These are phyloP conservation scores for Anacardium occidentale DNA, from an alignment of 345 rosid genomes.

Conservation along the genomic window DNA sequence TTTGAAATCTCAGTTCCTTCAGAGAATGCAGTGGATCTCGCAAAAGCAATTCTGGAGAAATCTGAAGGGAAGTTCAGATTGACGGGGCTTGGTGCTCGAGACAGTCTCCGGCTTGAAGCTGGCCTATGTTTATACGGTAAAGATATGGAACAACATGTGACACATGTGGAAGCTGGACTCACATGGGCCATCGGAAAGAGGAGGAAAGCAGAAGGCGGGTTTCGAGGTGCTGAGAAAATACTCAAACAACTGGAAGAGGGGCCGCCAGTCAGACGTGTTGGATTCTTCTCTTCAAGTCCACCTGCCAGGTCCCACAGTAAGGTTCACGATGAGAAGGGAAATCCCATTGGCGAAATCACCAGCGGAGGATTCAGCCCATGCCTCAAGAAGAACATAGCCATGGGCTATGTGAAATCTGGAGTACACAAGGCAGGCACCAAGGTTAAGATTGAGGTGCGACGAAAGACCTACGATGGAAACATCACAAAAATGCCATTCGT, in stretches of 20 bases:
- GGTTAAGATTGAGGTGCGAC: slow-evolving; percentile 74
- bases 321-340: slow-evolving; percentile 76
- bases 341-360: slow-evolving; percentile 81
- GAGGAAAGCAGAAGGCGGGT: slow-evolving; percentile 92
- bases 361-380: slow-evolving; percentile 98
- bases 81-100: slow-evolving; percentile 93
- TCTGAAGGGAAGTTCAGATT: slow-evolving; percentile 88
- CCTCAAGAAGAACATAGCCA: slow-evolving; percentile 94
- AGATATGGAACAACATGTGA: slow-evolving; percentile 89
- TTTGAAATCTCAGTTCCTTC: slow-evolving; percentile 96
- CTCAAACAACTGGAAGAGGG: slow-evolving; percentile 89
- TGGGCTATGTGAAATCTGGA: slow-evolving; percentile 97
- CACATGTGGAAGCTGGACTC: slow-evolving; percentile 93
- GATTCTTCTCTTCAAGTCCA: slow-evolving; percentile 78
- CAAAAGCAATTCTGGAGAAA: slow-evolving; percentile 89
- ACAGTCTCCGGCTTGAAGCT: slow-evolving; percentile 96
- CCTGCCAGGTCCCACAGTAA: slow-evolving; percentile 95
- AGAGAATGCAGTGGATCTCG: slow-evolving; percentile 75
- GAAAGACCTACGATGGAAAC: slow-evolving; percentile 77
- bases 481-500: slow-evolving; percentile 88
- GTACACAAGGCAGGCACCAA: slow-evolving; percentile 81
- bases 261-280: slow-evolving; percentile 83
- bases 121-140: slow-evolving; percentile 90
- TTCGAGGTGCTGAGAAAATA: slow-evolving; percentile 84
- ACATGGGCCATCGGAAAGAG: slow-evolving; percentile 99